phyloP scores from a whole-genome alignment of 2,329 filamentous ascomycete genomes.

The Didymella sp. region DNA sequence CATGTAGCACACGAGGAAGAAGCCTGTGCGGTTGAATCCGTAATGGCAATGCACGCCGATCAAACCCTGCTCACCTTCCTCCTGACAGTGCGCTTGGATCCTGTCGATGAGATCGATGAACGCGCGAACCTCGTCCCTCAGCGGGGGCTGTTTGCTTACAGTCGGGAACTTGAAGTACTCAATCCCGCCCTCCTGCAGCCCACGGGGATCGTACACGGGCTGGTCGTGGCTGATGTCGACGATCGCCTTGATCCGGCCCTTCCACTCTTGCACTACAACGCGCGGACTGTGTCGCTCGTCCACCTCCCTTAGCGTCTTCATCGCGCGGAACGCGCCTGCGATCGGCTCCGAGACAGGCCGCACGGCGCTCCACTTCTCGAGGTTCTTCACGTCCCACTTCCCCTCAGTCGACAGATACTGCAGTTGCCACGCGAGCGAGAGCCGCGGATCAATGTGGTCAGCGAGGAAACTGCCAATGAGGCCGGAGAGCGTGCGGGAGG shows the following conservation, averaged over 20 bases:
- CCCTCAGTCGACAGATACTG: slow-evolving; percentile 86
- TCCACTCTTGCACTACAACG: slow-evolving; percentile 73
- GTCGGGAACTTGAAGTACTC: slow-evolving; percentile 82
- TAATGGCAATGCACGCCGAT: slow-evolving; percentile 95
- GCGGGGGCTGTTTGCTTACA: slow-evolving; percentile 87
- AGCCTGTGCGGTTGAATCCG: slow-evolving; percentile 92
- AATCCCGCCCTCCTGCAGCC: slow-evolving; percentile 54
- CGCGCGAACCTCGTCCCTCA: slow-evolving; percentile 63
- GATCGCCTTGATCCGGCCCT: slow-evolving; percentile 72
- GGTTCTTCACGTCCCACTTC: slow-evolving; percentile 98
- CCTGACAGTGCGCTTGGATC: slow-evolving; percentile 42
- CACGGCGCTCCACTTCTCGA: slow-evolving; percentile 87
- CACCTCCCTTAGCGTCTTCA: slow-evolving; percentile 92
- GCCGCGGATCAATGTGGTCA: slow-evolving; percentile 74
- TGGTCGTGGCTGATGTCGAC: slow-evolving; percentile 91
- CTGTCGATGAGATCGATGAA: slow-evolving; percentile 66
- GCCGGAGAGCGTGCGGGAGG: slow-evolving; percentile 77
- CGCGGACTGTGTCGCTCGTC: slow-evolving; percentile 82
- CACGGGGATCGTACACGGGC: slow-evolving; percentile 81
- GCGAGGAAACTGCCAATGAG: slow-evolving; percentile 83
- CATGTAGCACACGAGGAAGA: slow-evolving; percentile 89
- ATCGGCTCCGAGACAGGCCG: slow-evolving; percentile 79
- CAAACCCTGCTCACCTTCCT: slow-evolving; percentile 47
- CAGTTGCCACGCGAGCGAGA: slow-evolving; percentile 88
- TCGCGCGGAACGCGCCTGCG: slow-evolving; percentile 79